Base-by-base conservation (phyloP, 2,329 filamentous ascomycete genomes). In the Septoria linicola region DNA sequence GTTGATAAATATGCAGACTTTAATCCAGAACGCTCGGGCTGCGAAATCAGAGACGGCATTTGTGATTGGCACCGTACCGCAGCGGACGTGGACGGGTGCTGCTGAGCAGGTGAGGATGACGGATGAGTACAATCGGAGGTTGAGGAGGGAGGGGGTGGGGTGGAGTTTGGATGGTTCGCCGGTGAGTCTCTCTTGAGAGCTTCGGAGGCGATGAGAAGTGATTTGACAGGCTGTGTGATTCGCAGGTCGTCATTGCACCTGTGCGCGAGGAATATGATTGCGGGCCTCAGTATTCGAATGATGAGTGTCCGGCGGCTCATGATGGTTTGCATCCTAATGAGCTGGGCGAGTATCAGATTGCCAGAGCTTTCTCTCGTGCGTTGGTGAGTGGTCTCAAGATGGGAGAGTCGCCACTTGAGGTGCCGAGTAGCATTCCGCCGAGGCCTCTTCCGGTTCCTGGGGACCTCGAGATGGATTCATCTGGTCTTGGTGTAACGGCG, bases 291-390 rank as follows among this genome's bases (percentile, higher is more conserved):
- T 49, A 49, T 16, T 8, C 16, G 13, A 20, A 16, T 63, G 44
- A 48, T 4, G 19, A 19, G 8, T 49, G 46, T 20, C 46, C 46
- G 7, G 46, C 46, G 17, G 46, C 46, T 27, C 39, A 49, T 34
- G 46, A 49, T 36, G 46, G 46, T 17, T 37, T 49, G 3, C 46
- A 76, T 49, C 73, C 72, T 1, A 72, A 70, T 39, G 64, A 65
- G 3, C 57, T 68, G 1, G 73, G 72, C n/a, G 73, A 76, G 45
- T 73, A 63, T 54, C 64, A 41, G 46, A 70, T 75, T 43, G 71
- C 72, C 3, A 57, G 65, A 34, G 71, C 70, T 10, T 75, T 74
- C 57, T 61, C 65, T 3, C 45, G 54, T 8, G 61, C 63, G 3
- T 62, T 73, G 5, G 23, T 62, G 14, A 46, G 59, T 0, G 49